Evolutionary conservation across 352 stramenopile species (phyloP).

Genomic region (Pythium vanterpoolii): DNA sequence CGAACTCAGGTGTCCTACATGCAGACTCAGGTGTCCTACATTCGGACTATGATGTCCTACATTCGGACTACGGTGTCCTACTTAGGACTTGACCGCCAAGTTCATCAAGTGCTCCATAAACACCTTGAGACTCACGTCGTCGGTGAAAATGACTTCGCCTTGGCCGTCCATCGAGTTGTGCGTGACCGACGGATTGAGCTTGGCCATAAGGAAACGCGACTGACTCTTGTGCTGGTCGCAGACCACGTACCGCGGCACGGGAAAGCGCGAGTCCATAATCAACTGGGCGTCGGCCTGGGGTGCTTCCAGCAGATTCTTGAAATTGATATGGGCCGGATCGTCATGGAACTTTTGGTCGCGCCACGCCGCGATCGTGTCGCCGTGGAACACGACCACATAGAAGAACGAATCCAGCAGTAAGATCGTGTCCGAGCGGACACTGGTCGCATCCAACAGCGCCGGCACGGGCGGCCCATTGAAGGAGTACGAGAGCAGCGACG

Average conservation of each 20-base stretch:
- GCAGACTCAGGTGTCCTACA: background rate
- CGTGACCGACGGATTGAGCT: constrained; percentile 98
- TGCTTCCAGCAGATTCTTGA: constrained; percentile 97
- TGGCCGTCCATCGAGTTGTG: constrained; percentile 95
- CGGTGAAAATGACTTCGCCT: constrained; percentile 98
- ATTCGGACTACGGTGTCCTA: background rate
- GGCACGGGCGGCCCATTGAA: constrained; percentile 91
- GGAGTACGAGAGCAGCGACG: constrained; percentile 98
- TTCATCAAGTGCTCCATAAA: constrained; percentile 99
- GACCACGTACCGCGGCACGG: constrained; percentile 98
- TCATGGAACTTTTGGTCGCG: constrained; percentile 96
- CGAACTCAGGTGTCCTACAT: constrained; percentile 7
- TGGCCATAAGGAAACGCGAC: constrained; percentile 99
- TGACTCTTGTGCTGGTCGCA: constrained; percentile 99
- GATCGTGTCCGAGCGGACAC: constrained; percentile 97
- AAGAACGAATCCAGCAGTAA: constrained; percentile 99
- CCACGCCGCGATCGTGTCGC: constrained; percentile 99
- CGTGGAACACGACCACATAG: constrained; percentile 99
- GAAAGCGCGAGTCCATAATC: constrained; percentile 99
- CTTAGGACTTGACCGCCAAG: constrained; percentile 81
- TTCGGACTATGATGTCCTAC: constrained; percentile 6
- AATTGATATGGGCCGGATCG: constrained; percentile 95
- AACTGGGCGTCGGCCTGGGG: constrained; percentile 97
- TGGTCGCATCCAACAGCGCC: constrained; percentile 86
- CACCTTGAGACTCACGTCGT: constrained; percentile 99